Percentiles rank a stretch among this genome's conserved stretches.
phyloP scores from a whole-genome alignment of 192 early-diverging fungal species.

The Coemansia sp. region DNA sequence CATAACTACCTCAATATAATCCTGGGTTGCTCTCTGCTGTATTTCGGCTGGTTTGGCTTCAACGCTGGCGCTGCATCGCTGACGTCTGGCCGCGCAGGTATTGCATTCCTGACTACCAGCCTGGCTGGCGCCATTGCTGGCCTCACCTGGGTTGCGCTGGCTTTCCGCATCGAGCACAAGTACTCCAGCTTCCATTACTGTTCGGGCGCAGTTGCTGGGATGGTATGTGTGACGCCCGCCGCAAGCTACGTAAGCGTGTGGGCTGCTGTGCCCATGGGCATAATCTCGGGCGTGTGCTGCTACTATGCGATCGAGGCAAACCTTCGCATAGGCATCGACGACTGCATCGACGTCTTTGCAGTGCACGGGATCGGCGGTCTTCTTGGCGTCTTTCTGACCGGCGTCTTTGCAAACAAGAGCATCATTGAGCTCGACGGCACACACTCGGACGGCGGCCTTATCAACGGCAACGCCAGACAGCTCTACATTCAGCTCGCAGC shows the following conservation, averaged over 20 bases:
- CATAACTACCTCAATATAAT: slow-evolving; percentile 84
- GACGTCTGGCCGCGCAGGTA: slow-evolving; percentile 69
- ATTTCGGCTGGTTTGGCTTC: slow-evolving; percentile 93
- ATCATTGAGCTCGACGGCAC: slow-evolving; percentile 69
- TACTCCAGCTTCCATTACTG: slow-evolving; percentile 83
- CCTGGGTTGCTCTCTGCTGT: slow-evolving; percentile 77
- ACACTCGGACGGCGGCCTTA: slow-evolving; percentile 56
- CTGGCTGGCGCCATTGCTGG: slow-evolving; percentile 69
- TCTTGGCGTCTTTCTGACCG: slow-evolving; percentile 84
- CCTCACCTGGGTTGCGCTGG: slow-evolving; percentile 71
- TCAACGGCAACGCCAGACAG: slow-evolving; percentile 70
- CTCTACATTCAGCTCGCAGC: slow-evolving; percentile 71
- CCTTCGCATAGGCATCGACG: slow-evolving; percentile 69
- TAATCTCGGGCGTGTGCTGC: slow-evolving; percentile 64
- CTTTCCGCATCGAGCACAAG: slow-evolving; percentile 70
- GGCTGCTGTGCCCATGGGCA: slow-evolving; percentile 75
- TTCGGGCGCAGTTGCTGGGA: slow-evolving; percentile 83
- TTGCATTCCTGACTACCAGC: slow-evolving; percentile 75
- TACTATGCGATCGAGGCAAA: slow-evolving; percentile 65
- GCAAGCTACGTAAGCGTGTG: slow-evolving; percentile 74
- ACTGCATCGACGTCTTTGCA: slow-evolving; percentile 81
- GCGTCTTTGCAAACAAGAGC: slow-evolving; percentile 81
- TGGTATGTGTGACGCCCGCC: slow-evolving; percentile 87
- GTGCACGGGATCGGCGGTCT: slow-evolving; percentile 72
- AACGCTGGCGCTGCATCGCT: slow-evolving; percentile 80